A percentile compares a stretch with the other conserved stretches of the same genome.
These are phyloP conservation scores for Aspergillus awamori DNA, from an alignment of 2,329 filamentous ascomycete genomes.

Conservation along the genomic window DNA sequence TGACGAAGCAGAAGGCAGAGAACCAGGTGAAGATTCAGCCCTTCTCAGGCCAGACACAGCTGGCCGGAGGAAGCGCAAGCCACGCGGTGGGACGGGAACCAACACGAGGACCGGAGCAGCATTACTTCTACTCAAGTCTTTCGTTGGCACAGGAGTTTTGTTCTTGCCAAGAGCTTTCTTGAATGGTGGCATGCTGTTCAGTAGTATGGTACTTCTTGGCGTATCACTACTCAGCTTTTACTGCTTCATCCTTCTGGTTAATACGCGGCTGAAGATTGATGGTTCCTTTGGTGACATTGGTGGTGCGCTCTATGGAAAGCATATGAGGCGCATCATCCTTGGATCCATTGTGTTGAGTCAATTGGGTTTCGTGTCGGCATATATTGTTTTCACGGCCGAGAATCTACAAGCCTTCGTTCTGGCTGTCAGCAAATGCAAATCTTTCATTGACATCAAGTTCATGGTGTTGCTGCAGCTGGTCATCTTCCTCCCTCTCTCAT, in stretches of 20 bases:
- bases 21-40: constrained; percentile 85
- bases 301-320: constrained; percentile 84
- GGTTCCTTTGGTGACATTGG: constrained; percentile 99
- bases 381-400: constrained; percentile 95
- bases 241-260: constrained; percentile 92
- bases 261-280: constrained; percentile 79
- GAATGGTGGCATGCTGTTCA: constrained; percentile 97
- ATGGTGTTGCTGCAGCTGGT: constrained; percentile 94
- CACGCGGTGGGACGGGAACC: constrained; percentile 71
- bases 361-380: constrained; percentile 90
- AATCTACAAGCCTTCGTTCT: constrained; percentile 94
- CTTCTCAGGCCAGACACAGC: constrained; percentile 71
- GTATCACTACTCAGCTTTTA: constrained; percentile 92
- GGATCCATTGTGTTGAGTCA: constrained; percentile 93
- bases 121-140: constrained; percentile 89
- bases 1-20: constrained; percentile 62
- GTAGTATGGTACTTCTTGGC: constrained; percentile 82
- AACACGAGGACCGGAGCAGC: constrained; percentile 79
- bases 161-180: constrained; percentile 92
- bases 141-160: constrained; percentile 93
- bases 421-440: constrained; percentile 85
- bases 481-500: constrained; percentile 89
- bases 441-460: constrained; percentile 80
- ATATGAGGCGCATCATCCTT: constrained; percentile 86
- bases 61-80: constrained; percentile 74